Base-by-base conservation (phyloP, 257 asterid species). In the Perilla frutescens region DNA sequence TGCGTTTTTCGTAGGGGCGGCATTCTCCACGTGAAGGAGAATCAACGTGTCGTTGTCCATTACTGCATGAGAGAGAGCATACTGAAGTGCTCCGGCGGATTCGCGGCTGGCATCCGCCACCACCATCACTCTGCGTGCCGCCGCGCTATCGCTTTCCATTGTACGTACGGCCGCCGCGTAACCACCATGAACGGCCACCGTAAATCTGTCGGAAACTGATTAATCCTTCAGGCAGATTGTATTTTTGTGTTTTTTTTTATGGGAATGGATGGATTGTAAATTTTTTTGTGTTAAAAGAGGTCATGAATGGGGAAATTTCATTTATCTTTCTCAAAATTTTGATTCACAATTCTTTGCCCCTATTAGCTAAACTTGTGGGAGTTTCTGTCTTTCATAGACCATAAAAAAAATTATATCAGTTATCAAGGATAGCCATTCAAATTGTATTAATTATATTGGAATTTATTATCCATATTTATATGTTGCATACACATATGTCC, bases 81-180 rank as follows among this genome's bases (percentile, higher is more conserved):
- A 89, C 50, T 89, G 81, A 29, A 91, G 92, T 12, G 96, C 94
- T 2, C 89, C 87, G 1, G 92, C 81, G 7, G 97, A 87, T 64
- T 91, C 96, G 26, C 93, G 88, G 69, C 80, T 84, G 72, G 87
- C 82, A 68, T 91, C 92, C 29, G 87, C 96, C 34, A 91, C 92
- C 85, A 91, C 93, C 97, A 91, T 80, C 56, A 88, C 85, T 73
- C 68, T 89, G 13, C 88, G 91, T 40, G 84, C 74, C 65, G 87
- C 70, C 6, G 79, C 31, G 55, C 74, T 66, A 40, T 68, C 80
- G 77, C 77, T 49, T 72, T 57, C 85, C 90, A 87, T 74, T 73
- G 69, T 66, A 62, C 32, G 37, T 44, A 61, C 67, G 73, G 70
- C 77, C 32, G 70, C 75, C 73, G 69, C 83, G 65, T 49, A 40